phyloP scores from a whole-genome alignment of 2,329 filamentous ascomycete genomes.

The Colletotrichum plurivorum region DNA sequence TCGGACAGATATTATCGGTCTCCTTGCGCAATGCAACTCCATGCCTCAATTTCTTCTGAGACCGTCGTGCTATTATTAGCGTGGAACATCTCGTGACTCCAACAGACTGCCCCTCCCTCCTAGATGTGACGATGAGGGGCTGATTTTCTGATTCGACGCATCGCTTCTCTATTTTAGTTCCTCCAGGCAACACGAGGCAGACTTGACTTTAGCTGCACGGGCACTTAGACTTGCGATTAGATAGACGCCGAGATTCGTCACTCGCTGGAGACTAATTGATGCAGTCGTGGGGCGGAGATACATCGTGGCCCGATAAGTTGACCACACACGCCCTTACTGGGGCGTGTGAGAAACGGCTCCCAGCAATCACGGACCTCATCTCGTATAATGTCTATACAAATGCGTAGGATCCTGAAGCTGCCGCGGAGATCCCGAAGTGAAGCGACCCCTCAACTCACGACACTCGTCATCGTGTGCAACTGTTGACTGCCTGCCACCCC shows the following conservation, averaged over 20 bases:
- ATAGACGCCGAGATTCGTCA: not conserved
- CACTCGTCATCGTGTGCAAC: not conserved
- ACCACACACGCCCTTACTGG: not conserved
- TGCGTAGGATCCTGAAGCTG: not conserved
- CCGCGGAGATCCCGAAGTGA: not conserved
- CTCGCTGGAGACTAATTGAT: not conserved
- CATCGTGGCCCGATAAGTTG: not conserved
- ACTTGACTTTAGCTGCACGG: not conserved
- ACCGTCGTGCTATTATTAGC: constrained; percentile 10
- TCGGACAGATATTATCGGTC: constrained; percentile 26
- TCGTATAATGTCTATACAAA: constrained; percentile 3
- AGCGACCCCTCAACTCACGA: not conserved
- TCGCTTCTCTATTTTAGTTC: not conserved
- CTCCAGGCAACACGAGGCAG: constrained; percentile 2
- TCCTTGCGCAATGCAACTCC: not conserved
- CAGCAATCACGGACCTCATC: not conserved
- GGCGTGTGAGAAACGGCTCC: not conserved
- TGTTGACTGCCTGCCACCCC: not conserved
- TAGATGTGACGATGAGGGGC: not conserved
- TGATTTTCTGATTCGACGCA: constrained; percentile 13
- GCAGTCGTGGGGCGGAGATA: not conserved
- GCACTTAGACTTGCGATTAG: not conserved
- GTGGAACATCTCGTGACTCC: constrained; percentile 5
- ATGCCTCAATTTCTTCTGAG: not conserved
- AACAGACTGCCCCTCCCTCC: not conserved